A percentile compares a stretch with the other conserved stretches of the same genome.
These are phyloP conservation scores for Cordyceps cateniannulata DNA, from an alignment of 2,329 filamentous ascomycete species.

Conservation along the genomic window DNA sequence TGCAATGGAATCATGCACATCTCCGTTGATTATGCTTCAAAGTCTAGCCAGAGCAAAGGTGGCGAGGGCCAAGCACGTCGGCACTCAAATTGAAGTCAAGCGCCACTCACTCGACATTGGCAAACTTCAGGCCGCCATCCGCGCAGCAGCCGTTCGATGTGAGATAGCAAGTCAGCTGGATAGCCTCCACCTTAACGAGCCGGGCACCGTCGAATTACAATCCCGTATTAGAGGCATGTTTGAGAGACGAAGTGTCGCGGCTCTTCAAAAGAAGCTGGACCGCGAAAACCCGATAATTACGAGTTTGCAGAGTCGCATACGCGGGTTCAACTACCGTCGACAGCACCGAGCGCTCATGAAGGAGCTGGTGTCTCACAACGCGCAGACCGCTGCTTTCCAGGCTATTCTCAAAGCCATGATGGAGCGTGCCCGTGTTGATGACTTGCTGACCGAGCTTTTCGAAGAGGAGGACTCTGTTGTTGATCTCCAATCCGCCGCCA, in stretches of 20 bases:
- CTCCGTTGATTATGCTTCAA: constrained; percentile 42
- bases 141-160: constrained; percentile 49
- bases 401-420: constrained; percentile 73
- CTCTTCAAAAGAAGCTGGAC: constrained; percentile 49
- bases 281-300: constrained; percentile 50
- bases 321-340: constrained; percentile 60
- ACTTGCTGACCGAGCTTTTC: constrained; percentile 69
- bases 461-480: constrained; percentile 72
- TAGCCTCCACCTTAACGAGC: constrained; percentile 39
- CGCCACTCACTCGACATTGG: constrained; percentile 37
- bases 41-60: constrained; percentile 39
- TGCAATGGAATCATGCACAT: constrained; percentile 42
- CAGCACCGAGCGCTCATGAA: constrained; percentile 57
- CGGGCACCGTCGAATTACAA: constrained; percentile 47
- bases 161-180: constrained; percentile 43
- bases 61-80: constrained; percentile 37
- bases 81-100: constrained; percentile 42
- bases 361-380: constrained; percentile 61
- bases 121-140: constrained; percentile 45
- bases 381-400: constrained; percentile 65
- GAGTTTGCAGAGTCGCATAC: constrained; percentile 58
- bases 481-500: constrained; percentile 67
- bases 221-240: constrained; percentile 56
- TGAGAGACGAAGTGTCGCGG: constrained; percentile 42
- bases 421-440: constrained; percentile 65